These are phyloP conservation scores for Pseudozyma sp. DNA, from an alignment of 1,284 basidiomycete genomes.

Conservation along the genomic window DNA sequence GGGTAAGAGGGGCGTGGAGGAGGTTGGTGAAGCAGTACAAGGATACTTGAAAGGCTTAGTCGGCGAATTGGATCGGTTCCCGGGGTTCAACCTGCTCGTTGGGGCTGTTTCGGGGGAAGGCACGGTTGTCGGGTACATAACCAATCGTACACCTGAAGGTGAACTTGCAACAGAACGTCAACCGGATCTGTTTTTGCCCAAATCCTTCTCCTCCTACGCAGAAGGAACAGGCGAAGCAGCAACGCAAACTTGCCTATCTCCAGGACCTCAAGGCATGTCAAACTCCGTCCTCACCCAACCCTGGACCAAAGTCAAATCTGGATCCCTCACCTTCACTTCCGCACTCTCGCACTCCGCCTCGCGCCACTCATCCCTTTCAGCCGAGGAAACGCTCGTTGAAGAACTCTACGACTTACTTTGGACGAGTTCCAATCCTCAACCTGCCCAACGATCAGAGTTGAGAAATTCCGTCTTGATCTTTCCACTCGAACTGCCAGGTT, in stretches of 20 bases:
- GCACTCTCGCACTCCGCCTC: slow-evolving; percentile 1
- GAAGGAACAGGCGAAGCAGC: background rate
- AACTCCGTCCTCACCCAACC: slow-evolving; percentile 39
- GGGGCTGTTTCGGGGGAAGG: slow-evolving; percentile 13
- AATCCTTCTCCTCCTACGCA: background rate
- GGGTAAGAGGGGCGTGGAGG: background rate
- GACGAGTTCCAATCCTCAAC: slow-evolving; percentile 22
- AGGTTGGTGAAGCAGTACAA: slow-evolving; percentile 2
- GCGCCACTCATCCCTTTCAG: background rate
- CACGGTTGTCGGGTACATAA: slow-evolving; percentile 28
- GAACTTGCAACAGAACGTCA: background rate
- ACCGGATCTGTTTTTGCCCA: slow-evolving; percentile 15
- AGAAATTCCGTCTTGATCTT: slow-evolving; percentile 43
- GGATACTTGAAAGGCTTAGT: slow-evolving; percentile 19
- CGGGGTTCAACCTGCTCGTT: slow-evolving; percentile 60
- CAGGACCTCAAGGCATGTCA: slow-evolving; percentile 25
- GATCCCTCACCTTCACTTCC: slow-evolving; percentile 7
- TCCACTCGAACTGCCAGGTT: slow-evolving; percentile 19
- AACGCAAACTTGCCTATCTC: background rate
- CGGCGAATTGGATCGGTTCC: slow-evolving; percentile 24
- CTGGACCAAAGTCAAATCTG: slow-evolving; percentile 37
- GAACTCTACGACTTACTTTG: slow-evolving; percentile 37
- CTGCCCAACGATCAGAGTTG: slow-evolving; percentile 20
- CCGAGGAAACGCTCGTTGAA: slow-evolving; percentile 23
- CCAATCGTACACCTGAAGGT: slow-evolving; percentile 35